Conservation (phyloP, 768 basidiomycete genomes). For the Butyriboletus loyo region DNA sequence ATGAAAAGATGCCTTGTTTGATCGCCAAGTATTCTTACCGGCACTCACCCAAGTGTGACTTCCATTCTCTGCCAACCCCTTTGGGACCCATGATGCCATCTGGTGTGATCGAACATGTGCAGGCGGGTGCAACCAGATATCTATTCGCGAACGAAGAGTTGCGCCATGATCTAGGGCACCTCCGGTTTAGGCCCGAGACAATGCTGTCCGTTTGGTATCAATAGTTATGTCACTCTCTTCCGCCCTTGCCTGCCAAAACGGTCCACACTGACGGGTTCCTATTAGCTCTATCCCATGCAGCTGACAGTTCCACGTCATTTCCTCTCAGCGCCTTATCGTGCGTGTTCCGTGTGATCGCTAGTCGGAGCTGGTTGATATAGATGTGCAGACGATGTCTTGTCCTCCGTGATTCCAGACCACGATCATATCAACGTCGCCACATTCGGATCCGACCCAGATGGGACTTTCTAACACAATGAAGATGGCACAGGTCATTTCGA, state of each 20-base stretch:
- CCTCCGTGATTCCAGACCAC: slow-evolving; percentile 9
- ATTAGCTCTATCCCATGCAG: not conserved
- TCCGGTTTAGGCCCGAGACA: slow-evolving; percentile 12
- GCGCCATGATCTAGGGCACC: slow-evolving; percentile 15
- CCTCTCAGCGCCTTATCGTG: slow-evolving; percentile 11
- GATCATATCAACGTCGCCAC: slow-evolving; percentile 6
- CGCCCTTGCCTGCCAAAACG: not conserved
- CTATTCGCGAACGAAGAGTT: slow-evolving; percentile 10
- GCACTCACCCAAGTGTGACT: slow-evolving; percentile 11
- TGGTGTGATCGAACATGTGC: slow-evolving; percentile 17
- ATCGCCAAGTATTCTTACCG: slow-evolving; percentile 14
- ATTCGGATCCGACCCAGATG: slow-evolving; percentile 20
- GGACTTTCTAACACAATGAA: slow-evolving; percentile 10
- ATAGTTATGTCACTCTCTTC: slow-evolving; percentile 11
- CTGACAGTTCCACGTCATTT: slow-evolving; percentile 25
- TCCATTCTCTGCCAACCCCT: slow-evolving; percentile 24
- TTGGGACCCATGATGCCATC: slow-evolving; percentile 21
- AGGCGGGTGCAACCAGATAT: slow-evolving; percentile 9
- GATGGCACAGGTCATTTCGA: slow-evolving; percentile 8
- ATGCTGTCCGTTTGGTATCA: slow-evolving; percentile 10
- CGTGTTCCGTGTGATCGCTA: slow-evolving; percentile 7
- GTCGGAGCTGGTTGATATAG: slow-evolving; percentile 16
- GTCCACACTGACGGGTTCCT: slow-evolving; percentile 1
- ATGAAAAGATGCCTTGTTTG: slow-evolving; percentile 26
- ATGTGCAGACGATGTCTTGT: not conserved